phyloP scores from a whole-genome alignment of 2,329 filamentous ascomycete genomes.

The Cercospora canescens region DNA sequence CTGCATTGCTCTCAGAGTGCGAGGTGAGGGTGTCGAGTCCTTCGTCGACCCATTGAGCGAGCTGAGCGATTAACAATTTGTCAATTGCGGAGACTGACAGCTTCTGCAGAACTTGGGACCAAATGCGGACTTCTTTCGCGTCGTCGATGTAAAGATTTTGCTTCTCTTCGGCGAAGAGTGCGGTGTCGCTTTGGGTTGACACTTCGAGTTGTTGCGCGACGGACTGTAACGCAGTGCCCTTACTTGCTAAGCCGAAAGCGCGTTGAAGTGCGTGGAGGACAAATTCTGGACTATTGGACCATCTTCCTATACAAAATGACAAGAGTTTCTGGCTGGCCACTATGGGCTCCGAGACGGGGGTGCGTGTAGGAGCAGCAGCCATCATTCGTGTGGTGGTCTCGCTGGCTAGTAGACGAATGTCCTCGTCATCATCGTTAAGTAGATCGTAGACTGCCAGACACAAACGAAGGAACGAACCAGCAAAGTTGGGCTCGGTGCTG shows the following conservation, averaged over 20 bases:
- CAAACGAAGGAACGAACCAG: slow-evolving; percentile 50
- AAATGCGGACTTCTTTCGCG: slow-evolving; percentile 70
- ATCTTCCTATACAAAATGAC: slow-evolving; percentile 32
- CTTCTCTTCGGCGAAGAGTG: slow-evolving; percentile 84
- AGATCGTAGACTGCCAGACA: slow-evolving; percentile 71
- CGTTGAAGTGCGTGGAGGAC: slow-evolving; percentile 21
- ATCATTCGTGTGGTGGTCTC: slow-evolving; percentile 51
- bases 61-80: slow-evolving; percentile 19
- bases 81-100: slow-evolving; percentile 32
- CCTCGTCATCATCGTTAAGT: slow-evolving; percentile 88
- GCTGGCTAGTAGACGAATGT: slow-evolving; percentile 70
- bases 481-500: neutral
- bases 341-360: slow-evolving; percentile 46
- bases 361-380: slow-evolving; percentile 16
- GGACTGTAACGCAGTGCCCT: neutral
- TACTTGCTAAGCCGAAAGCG: slow-evolving; percentile 21
- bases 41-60: slow-evolving; percentile 50
- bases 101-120: slow-evolving; percentile 56
- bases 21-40: slow-evolving; percentile 51
- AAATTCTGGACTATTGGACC: slow-evolving; percentile 14
- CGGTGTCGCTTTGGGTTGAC: slow-evolving; percentile 53
- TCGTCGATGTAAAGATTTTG: slow-evolving; percentile 94
- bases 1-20: slow-evolving; percentile 42
- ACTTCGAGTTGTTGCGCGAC: slow-evolving; percentile 19
- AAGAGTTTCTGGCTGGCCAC: slow-evolving; percentile 47